A percentile compares a stretch with the other conserved stretches of the same genome.
Conservation (phyloP, 805 yeast genomes). For the Kazachstania viticola region DNA sequence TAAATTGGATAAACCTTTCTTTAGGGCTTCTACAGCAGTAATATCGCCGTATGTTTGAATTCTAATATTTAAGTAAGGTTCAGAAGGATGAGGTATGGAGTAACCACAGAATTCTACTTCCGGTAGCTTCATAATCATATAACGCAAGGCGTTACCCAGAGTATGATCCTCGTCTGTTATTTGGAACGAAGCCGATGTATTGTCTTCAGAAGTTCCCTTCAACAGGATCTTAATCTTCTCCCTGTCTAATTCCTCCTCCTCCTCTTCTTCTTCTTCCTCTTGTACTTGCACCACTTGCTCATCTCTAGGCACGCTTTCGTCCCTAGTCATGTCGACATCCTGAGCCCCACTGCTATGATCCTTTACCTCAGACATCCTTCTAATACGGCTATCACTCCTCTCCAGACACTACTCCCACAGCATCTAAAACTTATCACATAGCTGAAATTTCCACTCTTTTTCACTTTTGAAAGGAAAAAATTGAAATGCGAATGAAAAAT, state of each 20-base stretch:
- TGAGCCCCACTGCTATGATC: slow-evolving; percentile 1
- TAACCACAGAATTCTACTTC: slow-evolving; percentile 98
- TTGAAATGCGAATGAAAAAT: too few species aligned
- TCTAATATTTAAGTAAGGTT: slow-evolving; percentile 75
- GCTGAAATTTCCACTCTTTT: too few species aligned
- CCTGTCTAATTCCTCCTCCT: slow-evolving; percentile 34
- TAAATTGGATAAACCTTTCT: slow-evolving; percentile 81
- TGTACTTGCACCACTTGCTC: slow-evolving; percentile 2
- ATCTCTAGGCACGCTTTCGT: slow-evolving; percentile 2
- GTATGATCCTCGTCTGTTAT: slow-evolving; percentile 93
- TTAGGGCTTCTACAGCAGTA: slow-evolving; percentile 87
- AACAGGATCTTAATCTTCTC: slow-evolving; percentile 51
- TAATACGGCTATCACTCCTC: too few species aligned
- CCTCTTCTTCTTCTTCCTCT: slow-evolving; percentile 16
- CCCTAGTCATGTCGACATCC: slow-evolving; percentile 5
- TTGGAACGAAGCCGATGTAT: slow-evolving; percentile 90
- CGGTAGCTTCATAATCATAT: slow-evolving; percentile 93
- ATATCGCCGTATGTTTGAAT: slow-evolving; percentile 82
- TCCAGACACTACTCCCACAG: too few species aligned
- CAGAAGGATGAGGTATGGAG: slow-evolving; percentile 97
- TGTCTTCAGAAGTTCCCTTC: slow-evolving; percentile 86
- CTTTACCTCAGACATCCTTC: too few species aligned
- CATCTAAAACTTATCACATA: too few species aligned
- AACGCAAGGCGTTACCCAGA: slow-evolving; percentile 84
- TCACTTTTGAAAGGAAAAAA: too few species aligned